These are phyloP conservation scores for Auxenochlorella pyrenoidosa DNA, from an alignment of 139 green algal genomes.

Conservation along the genomic window DNA sequence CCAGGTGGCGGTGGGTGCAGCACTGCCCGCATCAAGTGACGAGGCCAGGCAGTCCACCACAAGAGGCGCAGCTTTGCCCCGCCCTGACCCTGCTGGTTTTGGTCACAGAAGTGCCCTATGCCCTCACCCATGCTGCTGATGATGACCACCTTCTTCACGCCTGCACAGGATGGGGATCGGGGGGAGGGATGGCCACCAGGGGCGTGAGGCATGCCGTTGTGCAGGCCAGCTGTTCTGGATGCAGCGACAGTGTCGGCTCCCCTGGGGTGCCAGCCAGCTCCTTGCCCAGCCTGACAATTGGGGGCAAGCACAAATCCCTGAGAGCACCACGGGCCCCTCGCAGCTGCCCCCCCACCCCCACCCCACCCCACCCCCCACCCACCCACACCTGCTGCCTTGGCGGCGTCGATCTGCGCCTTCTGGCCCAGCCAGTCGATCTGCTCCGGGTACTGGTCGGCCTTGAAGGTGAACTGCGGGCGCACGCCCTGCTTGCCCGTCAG, in stretches of 20 bases:
- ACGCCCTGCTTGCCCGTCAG: slow-evolving; percentile 37
- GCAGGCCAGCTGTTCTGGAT: background rate
- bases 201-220: background rate
- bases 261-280: background rate
- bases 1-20: background rate
- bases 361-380: background rate
- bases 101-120: background rate
- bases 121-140: slow-evolving; percentile 76
- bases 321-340: too few species aligned
- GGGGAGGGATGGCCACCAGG: too few species aligned
- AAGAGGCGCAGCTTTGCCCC: too few species aligned
- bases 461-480: slow-evolving; percentile 69
- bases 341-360: too few species aligned
- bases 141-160: slow-evolving; percentile 64
- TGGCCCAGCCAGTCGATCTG: slow-evolving; percentile 89
- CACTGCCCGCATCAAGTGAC: background rate
- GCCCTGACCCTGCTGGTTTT: background rate
- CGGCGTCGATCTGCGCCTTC: slow-evolving; percentile 86
- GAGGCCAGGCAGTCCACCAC: too few species aligned
- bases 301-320: too few species aligned
- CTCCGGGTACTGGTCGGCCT: slow-evolving; percentile 61
- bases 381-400: slow-evolving; percentile 68
- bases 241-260: too few species aligned
- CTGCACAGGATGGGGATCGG: background rate
- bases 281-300: background rate